phyloP scores from a whole-genome alignment of 2,329 filamentous ascomycete species.

The Aureobasidium leucospermi region DNA sequence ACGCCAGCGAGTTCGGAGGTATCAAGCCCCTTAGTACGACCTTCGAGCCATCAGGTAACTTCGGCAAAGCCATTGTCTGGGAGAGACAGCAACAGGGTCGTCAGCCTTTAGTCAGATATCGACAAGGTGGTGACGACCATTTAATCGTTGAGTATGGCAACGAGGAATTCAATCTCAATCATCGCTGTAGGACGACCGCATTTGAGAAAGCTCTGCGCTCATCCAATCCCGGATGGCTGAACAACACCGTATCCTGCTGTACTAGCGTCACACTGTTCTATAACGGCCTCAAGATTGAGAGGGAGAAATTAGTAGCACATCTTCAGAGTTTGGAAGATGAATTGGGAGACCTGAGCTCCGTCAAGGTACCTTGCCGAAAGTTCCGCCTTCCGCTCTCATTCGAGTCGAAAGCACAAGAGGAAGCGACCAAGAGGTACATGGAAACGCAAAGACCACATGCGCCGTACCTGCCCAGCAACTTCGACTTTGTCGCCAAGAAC shows the following conservation, averaged over 20 bases:
- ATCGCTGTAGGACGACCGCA: constrained; percentile 44
- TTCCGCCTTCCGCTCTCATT: constrained; percentile 39
- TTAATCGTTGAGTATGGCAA: constrained; percentile 53
- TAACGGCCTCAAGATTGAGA: constrained; percentile 31
- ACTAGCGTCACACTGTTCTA: constrained; percentile 38
- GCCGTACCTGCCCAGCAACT: constrained; percentile 55
- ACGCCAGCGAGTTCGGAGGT: constrained; percentile 25
- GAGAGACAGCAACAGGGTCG: constrained; percentile 22
- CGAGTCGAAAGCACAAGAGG: constrained; percentile 36
- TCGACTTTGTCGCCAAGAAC: constrained; percentile 50
- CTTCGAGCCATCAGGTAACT: constrained; percentile 20
- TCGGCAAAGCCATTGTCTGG: constrained; percentile 25
- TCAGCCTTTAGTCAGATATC: constrained; percentile 25
- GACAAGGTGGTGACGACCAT: constrained; percentile 41
- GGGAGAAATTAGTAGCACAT: constrained; percentile 30
- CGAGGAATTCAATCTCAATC: constrained; percentile 49
- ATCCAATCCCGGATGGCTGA: constrained; percentile 32
- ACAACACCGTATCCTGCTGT: constrained; percentile 47
- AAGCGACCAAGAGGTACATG: constrained; percentile 53
- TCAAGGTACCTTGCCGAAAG: constrained; percentile 35
- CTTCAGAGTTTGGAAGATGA: constrained; percentile 34
- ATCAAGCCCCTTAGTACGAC: constrained; percentile 26
- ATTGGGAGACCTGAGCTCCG: constrained; percentile 35
- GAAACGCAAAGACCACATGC: constrained; percentile 55
- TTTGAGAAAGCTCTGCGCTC: constrained; percentile 43